Evolutionary conservation across 1,284 basidiomycete genomes (phyloP), one percentile per base, ranked within the genome.

Genomic region (Rhodofomes roseus): DNA sequence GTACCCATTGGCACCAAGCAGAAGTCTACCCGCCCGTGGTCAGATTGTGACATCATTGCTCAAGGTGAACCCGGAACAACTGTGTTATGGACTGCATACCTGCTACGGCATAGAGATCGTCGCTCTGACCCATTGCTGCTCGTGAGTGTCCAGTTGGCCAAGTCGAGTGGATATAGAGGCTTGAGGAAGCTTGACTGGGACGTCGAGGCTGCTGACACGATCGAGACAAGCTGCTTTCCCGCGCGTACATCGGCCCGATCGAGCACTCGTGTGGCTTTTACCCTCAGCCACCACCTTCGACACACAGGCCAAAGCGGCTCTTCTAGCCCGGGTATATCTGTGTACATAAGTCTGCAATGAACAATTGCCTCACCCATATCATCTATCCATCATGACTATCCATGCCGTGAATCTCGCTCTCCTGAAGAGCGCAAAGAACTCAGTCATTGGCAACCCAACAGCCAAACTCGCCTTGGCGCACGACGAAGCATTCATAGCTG

Each of bases 1-100:
- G 86, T 90, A 59, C 91, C 91, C 63, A 93, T 87, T 18, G 92
- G 91, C 58, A 93, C 85, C 29, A 93, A 81, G 68, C 92, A 94
- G 68, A 94, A 93, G 72, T 94, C 92, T 90, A 57, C 12, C 36
- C 31, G 31, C 3, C 12, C 5, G 12, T 11, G 23, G 46, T 48
- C 18, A 48, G 46, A 48, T 25, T n/a, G n/a, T n/a, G n/a, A n/a
- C n/a, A 57, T 5, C 20, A 27, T 34, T 11, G 31, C n/a, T n/a
- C n/a, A n/a, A n/a, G n/a, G n/a, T n/a, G 31, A 34, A 11, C 31
- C 31, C 5, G 22, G 9, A 40, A 40, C 11, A 31, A 22, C 43
- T 40, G 43, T 51, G 14, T 37, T 40, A 11, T 5, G 31, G 4
- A 60, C 60, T 22, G 27, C 50, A 39, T 66, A 82, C 86, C 86